Base-by-base conservation (phyloP, 805 yeast species). In the Teunomyces panamensis region DNA sequence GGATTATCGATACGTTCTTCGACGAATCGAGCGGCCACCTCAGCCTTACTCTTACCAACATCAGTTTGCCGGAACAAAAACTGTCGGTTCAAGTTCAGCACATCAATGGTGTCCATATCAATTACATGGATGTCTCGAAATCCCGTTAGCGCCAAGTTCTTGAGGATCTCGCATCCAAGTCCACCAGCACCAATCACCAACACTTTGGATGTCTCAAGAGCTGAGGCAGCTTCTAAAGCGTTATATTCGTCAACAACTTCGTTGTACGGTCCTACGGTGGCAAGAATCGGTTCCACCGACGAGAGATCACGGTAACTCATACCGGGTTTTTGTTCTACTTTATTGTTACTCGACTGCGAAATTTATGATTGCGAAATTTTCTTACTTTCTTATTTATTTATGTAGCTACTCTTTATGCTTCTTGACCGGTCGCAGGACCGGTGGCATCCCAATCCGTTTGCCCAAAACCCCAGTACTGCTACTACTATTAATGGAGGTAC, bases 101-200 rank as follows among this genome's bases (percentile, higher is more conserved):
- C 63, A 54, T 87, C 94, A 45, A 87, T 85, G 2, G 88, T 85
- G 62, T 87, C 95, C 92, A 87, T 86, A 59, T 87, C 95, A 33
- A 87, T 84, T 9, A 87, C 78, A 49, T 84, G 81, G 28, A 87
- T 79, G 42, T 81, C 65, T 48, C 67, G 68, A 58, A 87, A 84
- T 4, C 92, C 92, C n/a, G 82, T 73, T 29, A 83, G 67, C 1
- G 87, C 87, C 44, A 87, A 69, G 62, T 85, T 78, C 64, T 87
- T 87, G 41, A 87, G 65, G 28, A 87, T 83, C 63, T 87, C 94
- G 65, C 95, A 87, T 3, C 95, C 95, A 20, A 87, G 67, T 0
- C 95, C 95, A 0, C 95, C 95, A 1, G 92, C 92, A 1, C 95
- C 95, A 39, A 86, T 77, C 6, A 80, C 80, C 24, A 73, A 55